phyloP scores from a whole-genome alignment of 2,329 filamentous ascomycete species.

The Shiraia bambusicola region DNA sequence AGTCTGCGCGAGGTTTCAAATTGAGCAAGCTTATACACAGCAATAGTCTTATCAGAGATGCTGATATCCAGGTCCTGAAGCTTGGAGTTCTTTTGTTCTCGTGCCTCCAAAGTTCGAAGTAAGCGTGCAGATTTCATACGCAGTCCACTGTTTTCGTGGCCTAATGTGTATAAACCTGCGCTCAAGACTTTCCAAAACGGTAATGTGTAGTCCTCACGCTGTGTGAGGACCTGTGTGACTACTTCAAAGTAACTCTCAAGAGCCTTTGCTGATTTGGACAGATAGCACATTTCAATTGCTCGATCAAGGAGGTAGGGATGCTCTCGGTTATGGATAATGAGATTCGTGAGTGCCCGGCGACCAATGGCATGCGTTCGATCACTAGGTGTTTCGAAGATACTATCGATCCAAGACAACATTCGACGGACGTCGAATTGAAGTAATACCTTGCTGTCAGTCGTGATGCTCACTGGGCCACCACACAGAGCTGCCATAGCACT shows the following conservation, averaged over 20 bases:
- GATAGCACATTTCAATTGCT: slow-evolving; percentile 88
- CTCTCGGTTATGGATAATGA: slow-evolving; percentile 88
- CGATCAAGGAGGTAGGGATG: slow-evolving; percentile 83
- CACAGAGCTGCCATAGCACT: slow-evolving; percentile 96
- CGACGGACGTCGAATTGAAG: slow-evolving; percentile 89
- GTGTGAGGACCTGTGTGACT: slow-evolving; percentile 80
- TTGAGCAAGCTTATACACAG: slow-evolving; percentile 95
- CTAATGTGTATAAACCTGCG: slow-evolving; percentile 86
- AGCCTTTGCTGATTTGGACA: slow-evolving; percentile 76
- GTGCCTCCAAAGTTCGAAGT: slow-evolving; percentile 77
- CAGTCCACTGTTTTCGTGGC: slow-evolving; percentile 86
- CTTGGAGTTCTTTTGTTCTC: slow-evolving; percentile 82
- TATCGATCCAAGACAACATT: slow-evolving; percentile 93
- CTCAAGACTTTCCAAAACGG: slow-evolving; percentile 90
- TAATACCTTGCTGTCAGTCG: slow-evolving; percentile 81
- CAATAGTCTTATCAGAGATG: slow-evolving; percentile 96
- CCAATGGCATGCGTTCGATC: slow-evolving; percentile 92
- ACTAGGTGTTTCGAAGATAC: slow-evolving; percentile 88
- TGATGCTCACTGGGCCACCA: slow-evolving; percentile 77
- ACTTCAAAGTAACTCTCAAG: slow-evolving; percentile 95
- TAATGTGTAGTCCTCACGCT: slow-evolving; percentile 77
- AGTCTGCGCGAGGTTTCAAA: slow-evolving; percentile 93
- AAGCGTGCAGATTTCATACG: slow-evolving; percentile 83
- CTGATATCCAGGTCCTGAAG: slow-evolving; percentile 98
- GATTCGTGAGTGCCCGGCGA: slow-evolving; percentile 80